Evolutionary conservation across 1,284 basidiomycete genomes (phyloP), one percentile per base, ranked within the genome.

Genomic region (Rhodotorula mucilaginosa): DNA sequence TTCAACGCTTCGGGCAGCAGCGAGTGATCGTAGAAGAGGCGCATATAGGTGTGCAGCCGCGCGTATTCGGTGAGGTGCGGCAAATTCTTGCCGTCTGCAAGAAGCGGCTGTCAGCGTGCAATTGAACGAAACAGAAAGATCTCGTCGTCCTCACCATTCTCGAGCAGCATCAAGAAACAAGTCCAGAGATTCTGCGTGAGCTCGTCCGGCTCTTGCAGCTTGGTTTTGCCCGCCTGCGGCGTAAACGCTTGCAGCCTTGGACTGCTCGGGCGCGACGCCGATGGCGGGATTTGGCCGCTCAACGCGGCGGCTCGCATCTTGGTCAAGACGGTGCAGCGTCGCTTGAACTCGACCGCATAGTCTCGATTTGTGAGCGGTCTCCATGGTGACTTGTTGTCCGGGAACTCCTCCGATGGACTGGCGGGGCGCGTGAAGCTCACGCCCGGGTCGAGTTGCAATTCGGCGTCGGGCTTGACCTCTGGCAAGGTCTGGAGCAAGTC

Each of bases 81-180:
- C 10, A 82, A 65, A 69, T 84, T 84, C 67, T 78, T 79, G 12
- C 78, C 79, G 67, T 83, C 83, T 83, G 71, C 6, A 2, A 23
- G 7, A 10, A 18, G 52, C 19, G n/a, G 13, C 21, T 5, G 44
- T 56, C 44, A 47, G 23, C 51, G 12, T 3, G 21, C 18, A 2
- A 13, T 3, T 13, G 2, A 5, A 10, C 39, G 29, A 8, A 5
- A 13, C 0, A 26, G 44, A 26, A 34, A 18, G n/a, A 6, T 7
- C 23, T 1, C 12, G 44, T 16, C 3, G 21, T 44, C 82, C 81
- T 76, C 68, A 82, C 83, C 83, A 69, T 84, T 81, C 76, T 84
- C 83, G 4, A 81, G 81, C 47, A 82, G 73, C 67, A 84, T 77
- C 67, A 83, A 80, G 78, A 81, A 84, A n/a, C 82, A 77, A 2